Evolutionary conservation across 2,329 filamentous ascomycete genomes (phyloP), one percentile per base, ranked within the genome.

Genomic region (Aspergillus fumigatus): DNA sequence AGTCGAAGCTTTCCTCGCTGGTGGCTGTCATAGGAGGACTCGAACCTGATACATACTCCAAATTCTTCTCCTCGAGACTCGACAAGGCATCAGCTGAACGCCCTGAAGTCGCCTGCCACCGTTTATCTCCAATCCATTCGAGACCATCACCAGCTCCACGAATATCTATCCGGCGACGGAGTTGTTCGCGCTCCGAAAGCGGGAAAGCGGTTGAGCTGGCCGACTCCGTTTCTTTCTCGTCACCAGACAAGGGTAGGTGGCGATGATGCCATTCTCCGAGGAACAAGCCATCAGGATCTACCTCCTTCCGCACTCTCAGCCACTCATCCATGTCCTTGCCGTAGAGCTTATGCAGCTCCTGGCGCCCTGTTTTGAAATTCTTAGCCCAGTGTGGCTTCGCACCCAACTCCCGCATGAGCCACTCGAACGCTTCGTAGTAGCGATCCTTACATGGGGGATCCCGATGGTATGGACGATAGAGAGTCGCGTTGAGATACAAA

Each of bases 381-480:
- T 96, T 96, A 7, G 92, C 92, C 90, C 92, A 96, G 74, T 96
- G 92, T 19, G 92, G 92, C 48, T 84, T 84, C 8, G 88, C 92
- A 52, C 88, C 89, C 64, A 95, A 79, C 48, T 95, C 89, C 57
- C 85, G 86, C 92, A 96, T 96, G 48, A 96, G 79, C 80, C 88
- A 93, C 73, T 96, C 92, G 62, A 96, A 96, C 1, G 88, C 92
- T 73, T 92, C 82, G 73, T 96, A 96, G 78, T 96, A 96, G 49
- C 88, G 83, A 53, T 82, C 80, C 53, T 80, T 83, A 67, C 88
- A 92, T 0, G 90, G 88, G 9, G 92, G 91, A 65, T 96, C 89
- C 57, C 80, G 80, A 66, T 83, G 79, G 71, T 95, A 94, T 0
- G 92, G 89, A 17, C 91, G 83, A 75, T 96, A 96, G 40, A 96